Percentiles rank a stretch among this genome's conserved stretches.
phyloP scores from a whole-genome alignment of 345 rosid genomes.

The Punica granatum region DNA sequence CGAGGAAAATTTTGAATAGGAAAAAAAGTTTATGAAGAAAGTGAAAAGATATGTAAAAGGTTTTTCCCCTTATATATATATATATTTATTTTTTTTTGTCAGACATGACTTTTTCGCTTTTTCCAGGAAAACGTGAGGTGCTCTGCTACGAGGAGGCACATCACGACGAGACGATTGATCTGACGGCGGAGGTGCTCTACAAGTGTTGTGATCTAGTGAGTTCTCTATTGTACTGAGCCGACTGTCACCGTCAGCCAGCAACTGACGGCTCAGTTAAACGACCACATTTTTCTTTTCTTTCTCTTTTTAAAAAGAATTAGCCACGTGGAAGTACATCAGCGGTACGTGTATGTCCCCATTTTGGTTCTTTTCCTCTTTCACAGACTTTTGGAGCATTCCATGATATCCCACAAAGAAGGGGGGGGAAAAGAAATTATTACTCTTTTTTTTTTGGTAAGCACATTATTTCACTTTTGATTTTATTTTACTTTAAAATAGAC shows the following conservation, averaged over 20 bases:
- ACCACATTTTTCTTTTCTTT: not conserved
- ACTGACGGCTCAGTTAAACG: not conserved
- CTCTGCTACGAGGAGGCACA: not conserved
- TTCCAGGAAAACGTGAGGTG: constrained; percentile 12
- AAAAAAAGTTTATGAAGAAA: too few species aligned
- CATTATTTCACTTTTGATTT: too few species aligned
- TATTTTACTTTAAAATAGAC: too few species aligned
- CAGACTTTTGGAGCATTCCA: too few species aligned
- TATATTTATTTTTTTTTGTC: not conserved
- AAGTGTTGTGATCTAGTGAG: not conserved
- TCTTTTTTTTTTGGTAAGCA: too few species aligned
- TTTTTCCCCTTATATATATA: too few species aligned
- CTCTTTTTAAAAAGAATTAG: too few species aligned
- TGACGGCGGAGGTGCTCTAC: constrained; percentile 13
- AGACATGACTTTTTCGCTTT: not conserved
- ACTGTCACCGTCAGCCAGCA: not conserved
- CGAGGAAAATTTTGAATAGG: too few species aligned
- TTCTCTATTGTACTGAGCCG: not conserved
- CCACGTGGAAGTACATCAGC: not conserved
- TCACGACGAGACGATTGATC: constrained; percentile 4
- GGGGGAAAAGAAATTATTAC: too few species aligned
- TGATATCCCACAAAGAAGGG: too few species aligned
- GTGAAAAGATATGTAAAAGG: too few species aligned
- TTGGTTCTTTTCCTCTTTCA: too few species aligned
- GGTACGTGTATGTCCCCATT: not conserved